Evolutionary conservation across 306 rosid species (phyloP).

Genomic region (Gastrolobium villosum): DNA sequence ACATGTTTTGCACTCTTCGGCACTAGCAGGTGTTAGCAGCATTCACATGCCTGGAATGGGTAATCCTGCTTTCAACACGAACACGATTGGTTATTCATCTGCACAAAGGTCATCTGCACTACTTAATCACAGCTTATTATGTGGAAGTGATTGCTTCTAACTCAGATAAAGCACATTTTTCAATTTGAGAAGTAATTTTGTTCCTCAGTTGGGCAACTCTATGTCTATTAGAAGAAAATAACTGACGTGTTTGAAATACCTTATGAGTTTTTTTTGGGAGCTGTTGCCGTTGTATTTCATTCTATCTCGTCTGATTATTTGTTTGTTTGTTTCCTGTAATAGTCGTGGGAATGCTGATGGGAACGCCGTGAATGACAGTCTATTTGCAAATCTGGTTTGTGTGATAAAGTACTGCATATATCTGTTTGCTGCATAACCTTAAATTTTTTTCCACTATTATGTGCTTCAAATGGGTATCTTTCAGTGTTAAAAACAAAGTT

Average conservation of each 20-base stretch:
- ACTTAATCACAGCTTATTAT: conserved; percentile 84
- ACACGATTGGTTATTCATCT: conserved; percentile 98
- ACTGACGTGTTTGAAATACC: conserved; percentile 48
- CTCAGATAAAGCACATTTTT: conserved; percentile 56
- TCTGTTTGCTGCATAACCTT: conserved; percentile 13
- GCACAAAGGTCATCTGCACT: conserved; percentile 99
- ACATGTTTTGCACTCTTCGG: conserved; percentile 99
- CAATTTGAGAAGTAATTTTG: conserved; percentile 35
- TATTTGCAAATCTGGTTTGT: conserved; percentile 68
- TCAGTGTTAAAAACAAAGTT: background rate
- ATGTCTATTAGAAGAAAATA: conserved; percentile 32
- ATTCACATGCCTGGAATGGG: conserved; percentile 97
- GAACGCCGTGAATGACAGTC: conserved; percentile 54
- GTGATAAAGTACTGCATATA: conserved; percentile 9
- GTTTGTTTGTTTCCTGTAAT: conserved; percentile 44
- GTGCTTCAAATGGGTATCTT: conserved; percentile 38
- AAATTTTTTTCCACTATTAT: background rate
- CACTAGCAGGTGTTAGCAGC: conserved; percentile 99
- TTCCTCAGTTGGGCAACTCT: conserved; percentile 47
- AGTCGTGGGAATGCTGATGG: conserved; percentile 68
- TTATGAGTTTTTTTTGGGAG: conserved; percentile 30
- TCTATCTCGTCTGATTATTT: conserved; percentile 41
- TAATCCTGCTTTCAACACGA: conserved; percentile 96
- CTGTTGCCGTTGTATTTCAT: conserved; percentile 34
- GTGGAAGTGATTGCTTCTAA: conserved; percentile 65